A percentile compares a stretch with the other conserved stretches of the same genome.
phyloP scores from a whole-genome alignment of 2,329 filamentous ascomycete genomes.

The Stromatinia cepivora region DNA sequence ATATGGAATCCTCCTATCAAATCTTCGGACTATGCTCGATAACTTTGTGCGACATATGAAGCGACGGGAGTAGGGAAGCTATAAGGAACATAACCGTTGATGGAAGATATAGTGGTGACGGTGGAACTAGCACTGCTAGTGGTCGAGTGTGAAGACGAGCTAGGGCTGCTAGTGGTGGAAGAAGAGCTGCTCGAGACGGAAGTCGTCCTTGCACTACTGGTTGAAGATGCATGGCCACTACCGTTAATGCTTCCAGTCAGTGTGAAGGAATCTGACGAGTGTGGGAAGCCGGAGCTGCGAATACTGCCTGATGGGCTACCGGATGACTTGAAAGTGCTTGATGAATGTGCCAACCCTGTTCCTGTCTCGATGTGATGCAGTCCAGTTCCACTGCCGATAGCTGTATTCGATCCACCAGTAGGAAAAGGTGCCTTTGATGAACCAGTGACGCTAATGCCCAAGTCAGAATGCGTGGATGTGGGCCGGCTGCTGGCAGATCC shows the following conservation, averaged over 20 bases:
- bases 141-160: neutral
- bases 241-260: neutral
- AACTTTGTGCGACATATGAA: slow-evolving; percentile 12
- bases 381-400: neutral
- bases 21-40: neutral
- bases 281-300: neutral
- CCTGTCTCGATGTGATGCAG: neutral
- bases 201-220: neutral
- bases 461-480: neutral
- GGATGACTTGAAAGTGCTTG: neutral
- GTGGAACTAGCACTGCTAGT: neutral
- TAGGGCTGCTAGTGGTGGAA: neutral
- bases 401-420: slow-evolving; percentile 5
- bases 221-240: neutral
- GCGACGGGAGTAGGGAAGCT: slow-evolving; percentile 14
- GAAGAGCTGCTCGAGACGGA: neutral
- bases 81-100: slow-evolving; percentile 15
- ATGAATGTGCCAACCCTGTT: neutral
- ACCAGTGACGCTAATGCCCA: slow-evolving; percentile 8
- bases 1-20: neutral
- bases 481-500: slow-evolving; percentile 4
- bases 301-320: neutral
- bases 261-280: slow-evolving; percentile 6
- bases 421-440: slow-evolving; percentile 7
- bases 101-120: slow-evolving; percentile 6